These are phyloP conservation scores for sweet orange (Citrus sinensis) DNA, from an alignment of 345 rosid genomes.

Conservation along the genomic window DNA sequence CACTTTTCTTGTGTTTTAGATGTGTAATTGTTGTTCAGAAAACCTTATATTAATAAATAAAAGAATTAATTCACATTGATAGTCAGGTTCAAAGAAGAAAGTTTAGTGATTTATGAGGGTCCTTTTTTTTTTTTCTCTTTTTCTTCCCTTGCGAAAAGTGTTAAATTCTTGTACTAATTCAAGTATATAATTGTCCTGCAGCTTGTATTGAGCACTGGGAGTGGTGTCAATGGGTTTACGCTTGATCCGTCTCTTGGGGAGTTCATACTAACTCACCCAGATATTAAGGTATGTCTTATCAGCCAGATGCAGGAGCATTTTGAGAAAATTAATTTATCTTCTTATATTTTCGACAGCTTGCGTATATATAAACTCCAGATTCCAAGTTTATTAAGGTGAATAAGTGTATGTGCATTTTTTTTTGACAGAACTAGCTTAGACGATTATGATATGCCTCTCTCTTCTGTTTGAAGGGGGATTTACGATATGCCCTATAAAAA, in stretches of 20 bases:
- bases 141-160: not conserved
- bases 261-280: conserved; percentile 94
- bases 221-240: conserved; percentile 92
- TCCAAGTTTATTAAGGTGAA: not conserved
- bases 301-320: not conserved
- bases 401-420: not conserved
- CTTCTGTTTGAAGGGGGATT: no score
- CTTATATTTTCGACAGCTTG: not conserved
- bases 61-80: not conserved
- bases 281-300: conserved; percentile 65
- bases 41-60: not conserved
- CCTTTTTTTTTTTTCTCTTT: not conserved
- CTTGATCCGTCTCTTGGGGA: conserved; percentile 99
- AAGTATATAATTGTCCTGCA: conserved; percentile 28
- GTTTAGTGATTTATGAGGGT: not conserved
- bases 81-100: not conserved
- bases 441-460: not conserved
- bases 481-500: no score
- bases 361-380: not conserved
- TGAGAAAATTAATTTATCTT: not conserved
- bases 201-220: conserved; percentile 91
- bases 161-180: not conserved
- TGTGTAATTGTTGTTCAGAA: not conserved
- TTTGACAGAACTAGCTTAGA: no score
- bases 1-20: not conserved